Evolutionary conservation across 2,329 filamentous ascomycete species (phyloP).

Genomic region (Fusarium sp.): DNA sequence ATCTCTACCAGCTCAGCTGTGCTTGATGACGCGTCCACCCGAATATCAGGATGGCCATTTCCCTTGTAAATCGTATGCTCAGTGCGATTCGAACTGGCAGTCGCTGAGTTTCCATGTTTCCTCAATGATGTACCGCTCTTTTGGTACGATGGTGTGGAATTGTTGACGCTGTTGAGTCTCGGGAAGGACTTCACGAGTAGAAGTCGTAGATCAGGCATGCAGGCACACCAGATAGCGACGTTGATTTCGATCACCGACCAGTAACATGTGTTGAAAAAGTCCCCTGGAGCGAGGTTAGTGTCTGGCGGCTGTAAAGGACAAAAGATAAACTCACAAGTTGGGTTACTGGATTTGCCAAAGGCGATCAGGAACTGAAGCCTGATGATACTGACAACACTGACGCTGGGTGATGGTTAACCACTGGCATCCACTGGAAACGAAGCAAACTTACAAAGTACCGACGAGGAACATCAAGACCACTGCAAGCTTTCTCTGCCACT

Average conservation of each 20-base stretch:
- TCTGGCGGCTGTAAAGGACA: accelerated
- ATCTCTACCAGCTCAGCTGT: slow-evolving; percentile 18
- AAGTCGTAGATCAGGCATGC: slow-evolving; percentile 10
- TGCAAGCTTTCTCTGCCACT: slow-evolving; percentile 20
- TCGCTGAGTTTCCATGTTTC: not conserved
- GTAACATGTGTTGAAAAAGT: slow-evolving; percentile 19
- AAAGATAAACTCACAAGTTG: slow-evolving; percentile 6
- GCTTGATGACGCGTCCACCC: not conserved
- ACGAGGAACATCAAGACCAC: slow-evolving; percentile 8
- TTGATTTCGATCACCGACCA: slow-evolving; percentile 21
- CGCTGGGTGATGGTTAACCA: not conserved
- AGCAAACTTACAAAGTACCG: not conserved
- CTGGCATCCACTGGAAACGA: accelerated
- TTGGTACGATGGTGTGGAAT: not conserved
- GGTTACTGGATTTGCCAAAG: slow-evolving; percentile 14
- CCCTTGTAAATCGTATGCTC: not conserved
- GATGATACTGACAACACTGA: slow-evolving; percentile 19
- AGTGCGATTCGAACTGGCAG: not conserved
- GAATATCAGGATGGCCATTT: not conserved
- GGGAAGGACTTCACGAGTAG: slow-evolving; percentile 3
- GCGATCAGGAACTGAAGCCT: slow-evolving; percentile 7
- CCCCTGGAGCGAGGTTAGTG: not conserved
- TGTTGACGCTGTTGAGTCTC: not conserved
- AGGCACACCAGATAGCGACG: slow-evolving; percentile 10
- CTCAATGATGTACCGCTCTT: not conserved